phyloP scores from a whole-genome alignment of 208 protist species.

The Leishmania aethiopica region DNA sequence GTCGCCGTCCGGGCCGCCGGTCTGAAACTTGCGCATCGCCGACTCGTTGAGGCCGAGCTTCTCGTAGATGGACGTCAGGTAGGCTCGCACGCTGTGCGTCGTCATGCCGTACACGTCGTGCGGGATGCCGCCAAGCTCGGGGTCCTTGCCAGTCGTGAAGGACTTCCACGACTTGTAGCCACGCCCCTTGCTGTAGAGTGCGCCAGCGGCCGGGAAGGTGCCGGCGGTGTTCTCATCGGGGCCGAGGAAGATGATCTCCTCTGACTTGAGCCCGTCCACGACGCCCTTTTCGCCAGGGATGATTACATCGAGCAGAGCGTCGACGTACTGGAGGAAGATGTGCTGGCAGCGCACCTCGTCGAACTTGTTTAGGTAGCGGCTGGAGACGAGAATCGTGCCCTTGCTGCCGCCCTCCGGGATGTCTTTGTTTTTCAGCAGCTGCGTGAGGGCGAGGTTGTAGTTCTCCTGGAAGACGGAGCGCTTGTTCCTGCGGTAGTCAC shows the following conservation, averaged over 20 bases:
- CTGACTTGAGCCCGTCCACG: conserved; percentile 73
- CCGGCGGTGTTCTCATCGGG: conserved; percentile 96
- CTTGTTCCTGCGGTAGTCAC: conserved; percentile 90
- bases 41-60: conserved; percentile 89
- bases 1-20: conserved; percentile 97
- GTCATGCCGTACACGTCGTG: conserved; percentile 97
- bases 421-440: conserved; percentile 97
- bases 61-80: conserved; percentile 88
- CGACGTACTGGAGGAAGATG: conserved; percentile 96
- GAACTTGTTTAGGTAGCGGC: conserved; percentile 76
- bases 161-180: conserved; percentile 94
- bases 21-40: conserved; percentile 94
- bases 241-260: conserved; percentile 96
- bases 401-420: conserved; percentile 97
- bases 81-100: conserved; percentile 94
- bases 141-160: conserved; percentile 96
- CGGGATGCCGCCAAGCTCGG: conserved; percentile 93
- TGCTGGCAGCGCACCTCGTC: conserved; percentile 63
- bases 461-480: conserved; percentile 95
- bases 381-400: conserved; percentile 92
- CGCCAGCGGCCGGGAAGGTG: conserved; percentile 71
- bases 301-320: conserved; percentile 93
- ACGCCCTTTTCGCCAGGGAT: conserved; percentile 80
- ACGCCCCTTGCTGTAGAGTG: conserved; percentile 81
- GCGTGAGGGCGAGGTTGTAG: conserved; percentile 96